Evolutionary conservation across 1,284 basidiomycete species (phyloP), one percentile per base, ranked within the genome.

Genomic region (Sphagnurus paluster): DNA sequence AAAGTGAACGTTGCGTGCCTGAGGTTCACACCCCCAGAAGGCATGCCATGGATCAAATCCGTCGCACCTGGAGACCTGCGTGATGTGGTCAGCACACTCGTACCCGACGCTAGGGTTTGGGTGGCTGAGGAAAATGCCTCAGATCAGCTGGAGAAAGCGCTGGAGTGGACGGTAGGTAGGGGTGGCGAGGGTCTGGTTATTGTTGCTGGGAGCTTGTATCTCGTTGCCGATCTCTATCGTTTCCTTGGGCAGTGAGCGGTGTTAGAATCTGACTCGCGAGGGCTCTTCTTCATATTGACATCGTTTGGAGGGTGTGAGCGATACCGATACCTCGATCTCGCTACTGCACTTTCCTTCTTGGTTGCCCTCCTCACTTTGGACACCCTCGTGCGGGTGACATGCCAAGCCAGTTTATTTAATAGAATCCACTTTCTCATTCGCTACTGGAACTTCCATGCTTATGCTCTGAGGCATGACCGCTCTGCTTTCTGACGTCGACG

Each of bases 21-120:
- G 21, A 65, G 67, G 33, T 87, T 90, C 53, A 79, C 84, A 1
- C 80, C 82, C 0, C 88, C 91, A 0, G 87, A 84, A 10, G 88
- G 84, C 4, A 97, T 98, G 94, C 90, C 93, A 0, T 98, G 94
- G 94, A 84, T 97, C 23, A 75, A 71, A 32, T 69, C 82, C 3
- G 82, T 85, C 0, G 62, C 79, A 2, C 72, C 77, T 2, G 62
- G 60, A 2, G 75, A 76, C 32, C 58, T 92, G 28, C 64, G 58
- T 11, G 62, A 67, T 20, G 72, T 70, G 0, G 75, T 80, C 33
- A 55, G 51, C 39, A 56, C 55, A 16, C 63, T 81, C 5, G 60
- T 72, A 4, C 69, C 74, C 6, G 63, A 64, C 16, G 70, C 67
- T 24, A 67, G 76, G 11, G 49, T 80, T 3, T 82, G 76, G 77